Conservation (phyloP, 768 basidiomycete species). For the Auriscalpium microsporum region DNA sequence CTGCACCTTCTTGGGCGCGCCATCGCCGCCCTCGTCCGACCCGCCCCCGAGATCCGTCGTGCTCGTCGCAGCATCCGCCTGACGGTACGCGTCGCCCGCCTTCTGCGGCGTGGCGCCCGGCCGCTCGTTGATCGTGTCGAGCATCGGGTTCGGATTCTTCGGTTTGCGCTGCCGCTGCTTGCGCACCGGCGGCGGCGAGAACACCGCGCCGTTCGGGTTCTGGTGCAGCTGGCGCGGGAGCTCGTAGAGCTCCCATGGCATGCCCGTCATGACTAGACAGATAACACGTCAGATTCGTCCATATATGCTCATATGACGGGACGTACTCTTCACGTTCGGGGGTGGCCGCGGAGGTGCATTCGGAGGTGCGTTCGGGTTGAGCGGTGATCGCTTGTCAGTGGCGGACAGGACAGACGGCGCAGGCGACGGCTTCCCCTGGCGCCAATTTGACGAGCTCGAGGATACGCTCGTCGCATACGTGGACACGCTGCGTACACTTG, state of each 20-base stretch:
- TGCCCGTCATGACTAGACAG: conserved; percentile 58
- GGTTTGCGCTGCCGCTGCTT: conserved; percentile 50
- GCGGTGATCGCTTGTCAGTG: conserved; percentile 1
- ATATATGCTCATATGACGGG: not conserved
- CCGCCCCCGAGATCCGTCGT: conserved; percentile 51
- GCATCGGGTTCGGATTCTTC: conserved; percentile 55
- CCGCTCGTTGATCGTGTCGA: conserved; percentile 73
- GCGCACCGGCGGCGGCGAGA: conserved; percentile 43
- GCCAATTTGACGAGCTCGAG: conserved; percentile 73
- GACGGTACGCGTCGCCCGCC: conserved; percentile 39
- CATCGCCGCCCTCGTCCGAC: conserved; percentile 24
- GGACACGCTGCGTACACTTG: conserved; percentile 59
- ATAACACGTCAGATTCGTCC: conserved; percentile 2
- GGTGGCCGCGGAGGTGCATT: conserved; percentile 16
- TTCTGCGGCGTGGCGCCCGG: conserved; percentile 31
- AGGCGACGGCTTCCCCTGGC: conserved; percentile 17
- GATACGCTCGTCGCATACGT: conserved; percentile 79
- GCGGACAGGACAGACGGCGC: conserved; percentile 2
- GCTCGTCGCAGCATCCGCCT: conserved; percentile 61
- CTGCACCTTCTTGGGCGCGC: conserved; percentile 68
- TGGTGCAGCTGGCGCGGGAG: conserved; percentile 58
- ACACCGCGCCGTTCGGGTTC: conserved; percentile 56
- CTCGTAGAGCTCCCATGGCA: conserved; percentile 68
- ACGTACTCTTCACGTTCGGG: conserved; percentile 75
- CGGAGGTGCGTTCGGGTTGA: not conserved